These are phyloP conservation scores for Phytophthora pisi DNA, from an alignment of 352 stramenopile species.

Conservation along the genomic window DNA sequence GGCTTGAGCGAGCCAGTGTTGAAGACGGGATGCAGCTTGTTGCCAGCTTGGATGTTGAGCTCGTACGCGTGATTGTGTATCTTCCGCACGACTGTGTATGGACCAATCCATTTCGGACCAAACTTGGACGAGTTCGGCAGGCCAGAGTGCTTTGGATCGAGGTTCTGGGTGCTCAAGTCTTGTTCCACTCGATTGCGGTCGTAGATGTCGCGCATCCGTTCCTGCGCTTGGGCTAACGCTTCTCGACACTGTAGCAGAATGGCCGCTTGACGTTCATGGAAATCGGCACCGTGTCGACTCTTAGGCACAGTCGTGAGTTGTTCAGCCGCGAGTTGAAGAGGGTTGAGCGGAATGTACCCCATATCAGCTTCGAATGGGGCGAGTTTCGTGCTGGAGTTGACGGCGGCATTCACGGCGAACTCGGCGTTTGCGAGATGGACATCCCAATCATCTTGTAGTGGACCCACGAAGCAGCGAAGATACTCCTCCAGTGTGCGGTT, in stretches of 20 bases:
- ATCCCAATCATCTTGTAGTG: no score
- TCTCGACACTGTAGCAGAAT: conserved; percentile 12
- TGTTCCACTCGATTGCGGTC: conserved; percentile 13
- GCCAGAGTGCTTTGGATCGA: conserved; percentile 8
- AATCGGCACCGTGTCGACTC: not conserved
- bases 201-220: conserved; percentile 18
- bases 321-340: no score
- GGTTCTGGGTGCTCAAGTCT: no score
- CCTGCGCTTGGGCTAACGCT: conserved; percentile 15
- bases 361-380: no score
- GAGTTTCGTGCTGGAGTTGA: no score
- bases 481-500: no score
- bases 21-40: conserved; percentile 21
- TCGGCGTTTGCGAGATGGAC: no score
- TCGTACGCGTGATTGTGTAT: conserved; percentile 31
- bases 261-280: conserved; percentile 13
- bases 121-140: conserved; percentile 13
- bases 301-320: not conserved
- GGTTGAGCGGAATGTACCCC: no score
- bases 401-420: no score
- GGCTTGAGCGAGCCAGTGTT: conserved; percentile 16
- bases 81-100: conserved; percentile 12
- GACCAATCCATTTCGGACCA: conserved; percentile 19
- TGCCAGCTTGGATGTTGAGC: conserved; percentile 23
- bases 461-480: no score